Base-by-base conservation (phyloP, 2,329 filamentous ascomycete genomes). In the Beauveria scarabaeidicola region DNA sequence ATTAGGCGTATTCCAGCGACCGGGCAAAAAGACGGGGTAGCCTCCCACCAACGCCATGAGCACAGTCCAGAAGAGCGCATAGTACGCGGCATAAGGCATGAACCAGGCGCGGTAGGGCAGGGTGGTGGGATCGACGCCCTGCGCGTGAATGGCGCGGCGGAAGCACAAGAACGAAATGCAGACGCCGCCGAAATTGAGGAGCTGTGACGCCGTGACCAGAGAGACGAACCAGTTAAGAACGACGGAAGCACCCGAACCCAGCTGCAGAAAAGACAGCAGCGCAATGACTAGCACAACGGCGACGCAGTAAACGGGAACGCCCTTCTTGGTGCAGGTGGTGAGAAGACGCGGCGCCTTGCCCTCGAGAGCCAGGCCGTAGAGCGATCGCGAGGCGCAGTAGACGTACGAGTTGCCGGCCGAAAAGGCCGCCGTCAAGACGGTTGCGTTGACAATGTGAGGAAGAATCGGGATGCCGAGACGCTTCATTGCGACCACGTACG, bases 231-330 rank as follows among this genome's bases (percentile, higher is more conserved):
- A 91, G 50, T 78, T 78, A 63, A 92, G 75, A 1, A 91, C 89
- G 29, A 85, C 82, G 4, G 87, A 81, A 0, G 85, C 80, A 61
- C 78, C 78, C 63, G 83, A 80, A 8, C 83, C 87, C 19, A 93
- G 79, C 70, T 91, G 86, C 52, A 92, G 74, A 72, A 91, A 94
- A 3, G 86, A 83, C 11, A 95, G 75, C 7, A 91, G 76, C 1
- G 87, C 82, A 65, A 94, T 84, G 3, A 82, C 69, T 51, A 91
- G 78, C 0, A 89, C 87, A 29, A 86, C 71, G 1, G 71, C 63
- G 43, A 93, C 88, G 67, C 86, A 89, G 72, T 88, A 90, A 63
- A 91, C 80, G 0, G 90, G 90, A 0, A 94, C 86, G 51, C 88
- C 88, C 11, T 74, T 75, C 54, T 74, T 79, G 1, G 82, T 88